phyloP scores from a whole-genome alignment of 75 land plant genomes.

The Selaginella moellendorffii region DNA sequence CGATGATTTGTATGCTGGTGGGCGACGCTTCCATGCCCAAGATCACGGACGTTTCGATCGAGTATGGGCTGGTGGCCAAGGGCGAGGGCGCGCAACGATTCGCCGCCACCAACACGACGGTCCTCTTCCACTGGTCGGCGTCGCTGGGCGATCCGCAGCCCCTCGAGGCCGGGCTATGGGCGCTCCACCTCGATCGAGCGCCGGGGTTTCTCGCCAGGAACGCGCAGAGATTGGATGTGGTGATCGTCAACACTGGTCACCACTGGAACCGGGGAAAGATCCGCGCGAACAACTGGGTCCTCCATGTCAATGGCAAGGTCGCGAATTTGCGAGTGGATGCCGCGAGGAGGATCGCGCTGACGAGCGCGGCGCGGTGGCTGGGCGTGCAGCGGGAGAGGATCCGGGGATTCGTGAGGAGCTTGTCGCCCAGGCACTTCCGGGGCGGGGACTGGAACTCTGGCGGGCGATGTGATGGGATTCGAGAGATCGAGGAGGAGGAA shows the following conservation, averaged over 20 bases:
- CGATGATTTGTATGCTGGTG: slow-evolving; percentile 80
- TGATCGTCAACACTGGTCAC: slow-evolving; percentile 85
- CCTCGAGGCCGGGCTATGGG: slow-evolving; percentile 23
- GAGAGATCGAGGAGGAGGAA: slow-evolving; percentile 19
- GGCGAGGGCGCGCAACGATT: slow-evolving; percentile 41
- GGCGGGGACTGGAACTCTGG: slow-evolving; percentile 96
- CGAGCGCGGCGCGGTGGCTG: slow-evolving; percentile 28
- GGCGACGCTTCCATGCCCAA: slow-evolving; percentile 23
- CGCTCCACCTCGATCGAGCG: slow-evolving; percentile 86
- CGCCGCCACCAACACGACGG: slow-evolving; percentile 58
- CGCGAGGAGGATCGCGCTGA: not conserved
- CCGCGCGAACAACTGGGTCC: slow-evolving; percentile 47
- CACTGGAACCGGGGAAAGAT: slow-evolving; percentile 96
- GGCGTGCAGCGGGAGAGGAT: slow-evolving; percentile 30
- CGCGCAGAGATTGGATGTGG: slow-evolving; percentile 47
- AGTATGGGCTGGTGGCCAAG: slow-evolving; percentile 39
- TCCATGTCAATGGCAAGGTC: slow-evolving; percentile 49
- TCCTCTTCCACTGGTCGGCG: slow-evolving; percentile 79
- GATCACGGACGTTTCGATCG: slow-evolving; percentile 40
- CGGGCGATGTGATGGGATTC: slow-evolving; percentile 67
- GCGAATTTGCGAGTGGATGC: slow-evolving; percentile 22
- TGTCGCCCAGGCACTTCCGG: slow-evolving; percentile 81
- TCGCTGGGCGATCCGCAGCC: slow-evolving; percentile 56
- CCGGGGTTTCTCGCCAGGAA: slow-evolving; percentile 37
- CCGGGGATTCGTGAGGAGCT: slow-evolving; percentile 44